Base-by-base conservation (phyloP, 2,329 filamentous ascomycete genomes). In the Penicillium sp. region DNA sequence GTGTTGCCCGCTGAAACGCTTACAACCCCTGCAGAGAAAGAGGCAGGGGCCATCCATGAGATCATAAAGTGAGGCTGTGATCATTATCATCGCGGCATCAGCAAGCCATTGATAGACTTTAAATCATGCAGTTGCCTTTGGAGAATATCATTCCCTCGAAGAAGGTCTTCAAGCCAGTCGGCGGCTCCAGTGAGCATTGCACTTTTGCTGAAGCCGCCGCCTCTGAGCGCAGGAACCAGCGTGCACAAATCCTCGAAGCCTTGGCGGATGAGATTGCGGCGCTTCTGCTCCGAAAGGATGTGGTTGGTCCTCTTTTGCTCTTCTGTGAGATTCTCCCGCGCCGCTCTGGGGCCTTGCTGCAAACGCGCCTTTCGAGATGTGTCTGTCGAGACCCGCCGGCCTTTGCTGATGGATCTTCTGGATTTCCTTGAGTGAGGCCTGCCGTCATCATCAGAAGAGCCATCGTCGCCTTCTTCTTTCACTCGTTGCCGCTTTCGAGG, bases 291-390 rank as follows among this genome's bases (percentile, higher is more conserved):
- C 44, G 89, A 93, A 44, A 84, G 78, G 56, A 95, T 93, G 64
- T 95, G 89, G 59, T 95, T 95, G 62, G 84, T 85, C 38, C 88
- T 79, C 70, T 92, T 93, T 69, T 93, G 87, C 52, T 87, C 84
- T 58, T 92, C 87, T 0, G 83, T 81, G 3, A 93, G 67, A 55
- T 85, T 85, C 61, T 85, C 80, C 22, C 86, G 66, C 3, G 63
- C 47, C 4, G 64, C 37, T 53, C 71, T 73, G 35, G 55, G 54
- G 13, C 56, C 57, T 40, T 60, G 57, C 29, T 63, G 57, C 36
- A 63, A 49, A 58, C 61, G 65, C 30, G 59, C 51, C 42, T 66
- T 73, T 33, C 72, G 72, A 53, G 64, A 65, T 19, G 67, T 68
- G 3, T 71, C 49, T 61, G 64, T 36, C 59, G 72, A 55, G 63